These are phyloP conservation scores for Chlamydomonas sp. DNA, from an alignment of 139 green algal species.

Conservation along the genomic window DNA sequence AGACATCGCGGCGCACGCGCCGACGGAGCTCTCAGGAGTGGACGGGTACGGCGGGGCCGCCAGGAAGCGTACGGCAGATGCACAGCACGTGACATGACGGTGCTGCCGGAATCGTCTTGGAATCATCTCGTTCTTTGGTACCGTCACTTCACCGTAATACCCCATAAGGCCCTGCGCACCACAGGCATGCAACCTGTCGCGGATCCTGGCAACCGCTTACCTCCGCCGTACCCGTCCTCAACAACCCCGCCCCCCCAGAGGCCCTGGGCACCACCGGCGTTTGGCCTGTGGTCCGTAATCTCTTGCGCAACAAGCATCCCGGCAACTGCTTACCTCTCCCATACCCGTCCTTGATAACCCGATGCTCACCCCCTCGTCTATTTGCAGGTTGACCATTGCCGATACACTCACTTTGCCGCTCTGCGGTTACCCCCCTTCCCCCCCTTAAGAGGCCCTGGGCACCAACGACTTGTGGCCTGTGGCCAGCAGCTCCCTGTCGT, in stretches of 20 bases:
- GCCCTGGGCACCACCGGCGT: too few species aligned
- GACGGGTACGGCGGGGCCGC: not conserved
- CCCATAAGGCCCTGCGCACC: too few species aligned
- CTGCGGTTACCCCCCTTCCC: not conserved
- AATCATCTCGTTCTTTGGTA: too few species aligned
- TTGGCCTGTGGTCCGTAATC: not conserved
- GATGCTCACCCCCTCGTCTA: too few species aligned
- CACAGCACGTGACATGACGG: too few species aligned
- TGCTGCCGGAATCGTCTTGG: too few species aligned
- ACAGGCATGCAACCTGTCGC: not conserved
- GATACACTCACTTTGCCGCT: too few species aligned
- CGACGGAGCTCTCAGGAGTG: not conserved
- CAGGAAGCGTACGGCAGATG: too few species aligned
- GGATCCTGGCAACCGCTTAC: not conserved
- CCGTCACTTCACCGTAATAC: too few species aligned
- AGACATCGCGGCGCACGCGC: not conserved
- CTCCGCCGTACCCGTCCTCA: not conserved
- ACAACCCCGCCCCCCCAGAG: not conserved
- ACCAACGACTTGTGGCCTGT: not conserved
- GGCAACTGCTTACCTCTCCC: too few species aligned
- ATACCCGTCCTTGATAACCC: not conserved
- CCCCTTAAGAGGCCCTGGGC: constrained; percentile 12
- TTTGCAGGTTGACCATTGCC: too few species aligned
- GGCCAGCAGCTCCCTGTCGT: constrained; percentile 1
- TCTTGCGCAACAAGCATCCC: too few species aligned